Percentiles rank a stretch among this genome's conserved stretches.
Evolutionary conservation across 1,139 yeast species (phyloP).

Genomic region (Pichia sp.): DNA sequence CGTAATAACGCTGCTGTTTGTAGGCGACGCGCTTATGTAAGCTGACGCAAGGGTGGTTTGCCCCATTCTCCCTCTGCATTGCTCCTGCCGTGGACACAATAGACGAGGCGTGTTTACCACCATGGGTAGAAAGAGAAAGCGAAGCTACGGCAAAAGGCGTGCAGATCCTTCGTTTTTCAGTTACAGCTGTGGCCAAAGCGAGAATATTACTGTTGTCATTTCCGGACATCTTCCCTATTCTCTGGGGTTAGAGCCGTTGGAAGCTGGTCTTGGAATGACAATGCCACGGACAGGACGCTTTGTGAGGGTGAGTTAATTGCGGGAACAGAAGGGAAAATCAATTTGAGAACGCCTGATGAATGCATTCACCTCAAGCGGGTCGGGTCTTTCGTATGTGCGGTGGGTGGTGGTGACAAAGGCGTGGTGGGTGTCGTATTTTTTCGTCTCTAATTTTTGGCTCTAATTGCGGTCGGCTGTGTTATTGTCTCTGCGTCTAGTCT

Average conservation of each 20-base stretch:
- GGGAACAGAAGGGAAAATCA: neutral
- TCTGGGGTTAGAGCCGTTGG: neutral
- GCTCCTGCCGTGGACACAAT: neutral
- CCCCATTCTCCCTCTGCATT: neutral
- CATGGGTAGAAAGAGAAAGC: neutral
- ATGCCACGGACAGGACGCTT: neutral
- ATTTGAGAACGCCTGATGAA: neutral
- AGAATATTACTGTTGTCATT: neutral
- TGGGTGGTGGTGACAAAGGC: too few relatives aligned
- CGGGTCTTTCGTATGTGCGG: neutral
- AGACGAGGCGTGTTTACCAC: neutral
- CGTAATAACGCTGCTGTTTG: too few relatives aligned
- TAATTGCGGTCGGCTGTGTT: too few relatives aligned
- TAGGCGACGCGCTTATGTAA: neutral
- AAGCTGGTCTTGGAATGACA: neutral
- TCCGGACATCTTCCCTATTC: neutral
- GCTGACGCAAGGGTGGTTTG: neutral
- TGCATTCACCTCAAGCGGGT: neutral
- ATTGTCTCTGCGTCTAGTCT: too few relatives aligned
- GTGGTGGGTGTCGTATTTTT: too few relatives aligned
- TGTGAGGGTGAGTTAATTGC: neutral
- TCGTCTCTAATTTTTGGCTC: too few relatives aligned
- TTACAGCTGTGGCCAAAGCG: neutral
- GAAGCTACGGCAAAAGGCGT: neutral
- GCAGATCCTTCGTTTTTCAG: neutral